Conservation (phyloP, 352 stramenopile species). For the Pythium biforme region DNA sequence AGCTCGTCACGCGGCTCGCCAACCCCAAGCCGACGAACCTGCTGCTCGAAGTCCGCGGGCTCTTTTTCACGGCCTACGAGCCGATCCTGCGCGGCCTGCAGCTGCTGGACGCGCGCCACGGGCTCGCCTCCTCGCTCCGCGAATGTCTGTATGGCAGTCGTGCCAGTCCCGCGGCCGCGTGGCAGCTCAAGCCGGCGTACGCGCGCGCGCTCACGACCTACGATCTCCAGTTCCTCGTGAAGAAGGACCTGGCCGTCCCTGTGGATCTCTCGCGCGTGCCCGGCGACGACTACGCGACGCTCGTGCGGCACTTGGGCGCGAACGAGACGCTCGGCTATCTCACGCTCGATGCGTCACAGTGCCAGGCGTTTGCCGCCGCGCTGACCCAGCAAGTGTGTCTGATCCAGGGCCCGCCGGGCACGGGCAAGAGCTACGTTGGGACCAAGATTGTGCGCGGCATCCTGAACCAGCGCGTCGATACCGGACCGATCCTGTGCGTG, state of each 20-base stretch:
- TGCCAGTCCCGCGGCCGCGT: not conserved
- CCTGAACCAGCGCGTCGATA: constrained; percentile 30
- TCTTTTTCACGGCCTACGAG: constrained; percentile 53
- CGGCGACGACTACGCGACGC: not conserved
- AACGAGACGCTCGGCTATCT: constrained; percentile 19
- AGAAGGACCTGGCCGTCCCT: not conserved
- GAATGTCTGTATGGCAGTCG: constrained; percentile 37
- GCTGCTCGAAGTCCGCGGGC: constrained; percentile 50
- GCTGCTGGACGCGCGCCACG: constrained; percentile 16
- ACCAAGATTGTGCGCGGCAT: constrained; percentile 72
- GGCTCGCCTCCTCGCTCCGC: constrained; percentile 30
- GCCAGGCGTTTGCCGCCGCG: constrained; percentile 62
- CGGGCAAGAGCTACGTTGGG: constrained; percentile 86
- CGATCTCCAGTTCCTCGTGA: constrained; percentile 18
- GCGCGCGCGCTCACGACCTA: not conserved
- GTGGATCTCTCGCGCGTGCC: constrained; percentile 11
- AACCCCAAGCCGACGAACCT: constrained; percentile 18
- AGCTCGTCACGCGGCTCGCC: constrained; percentile 7
- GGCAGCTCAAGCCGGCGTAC: constrained; percentile 19
- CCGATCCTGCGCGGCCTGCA: constrained; percentile 49
- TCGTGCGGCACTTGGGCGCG: constrained; percentile 3
- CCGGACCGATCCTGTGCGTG: constrained; percentile 70
- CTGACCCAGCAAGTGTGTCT: constrained; percentile 69
- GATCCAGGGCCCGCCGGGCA: constrained; percentile 81
- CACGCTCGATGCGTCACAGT: constrained; percentile 53